Evolutionary conservation across 805 yeast species (phyloP).

Genomic region (Starmerella ratchasimensis): DNA sequence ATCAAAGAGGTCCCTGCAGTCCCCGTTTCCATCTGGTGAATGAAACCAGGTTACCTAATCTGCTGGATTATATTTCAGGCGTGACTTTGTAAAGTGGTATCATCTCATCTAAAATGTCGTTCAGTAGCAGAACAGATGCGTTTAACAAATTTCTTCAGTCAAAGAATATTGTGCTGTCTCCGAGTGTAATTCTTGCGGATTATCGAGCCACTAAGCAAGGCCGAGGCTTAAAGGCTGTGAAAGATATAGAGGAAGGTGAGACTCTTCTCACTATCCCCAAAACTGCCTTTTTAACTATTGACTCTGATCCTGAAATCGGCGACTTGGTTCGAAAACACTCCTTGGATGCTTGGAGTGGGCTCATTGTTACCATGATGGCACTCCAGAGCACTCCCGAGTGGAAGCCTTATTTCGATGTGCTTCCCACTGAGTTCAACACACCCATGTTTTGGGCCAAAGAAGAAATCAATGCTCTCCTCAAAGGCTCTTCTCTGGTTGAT

Average conservation of each 20-base stretch:
- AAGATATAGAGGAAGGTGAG: slow-evolving; percentile 49
- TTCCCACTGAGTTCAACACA: slow-evolving; percentile 52
- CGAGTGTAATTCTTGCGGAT: slow-evolving; percentile 49
- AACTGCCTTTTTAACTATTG: slow-evolving; percentile 41
- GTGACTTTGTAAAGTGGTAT: too few relatives aligned
- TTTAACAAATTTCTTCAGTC: slow-evolving; percentile 36
- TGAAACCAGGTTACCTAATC: too few relatives aligned
- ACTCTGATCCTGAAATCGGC: slow-evolving; percentile 28
- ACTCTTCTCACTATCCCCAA: slow-evolving; percentile 58
- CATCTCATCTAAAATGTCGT: slow-evolving; percentile 8
- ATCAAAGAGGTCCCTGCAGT: too few relatives aligned
- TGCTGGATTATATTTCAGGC: too few relatives aligned
- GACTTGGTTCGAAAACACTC: slow-evolving; percentile 20
- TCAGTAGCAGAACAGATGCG: slow-evolving; percentile 26
- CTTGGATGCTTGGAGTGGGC: slow-evolving; percentile 60
- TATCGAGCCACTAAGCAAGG: slow-evolving; percentile 51
- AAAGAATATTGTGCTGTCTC: slow-evolving; percentile 37
- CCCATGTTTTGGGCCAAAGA: slow-evolving; percentile 67
- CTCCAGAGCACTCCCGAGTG: slow-evolving; percentile 49
- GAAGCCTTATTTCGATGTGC: slow-evolving; percentile 54
- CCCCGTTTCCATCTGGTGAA: too few relatives aligned
- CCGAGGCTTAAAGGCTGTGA: slow-evolving; percentile 55
- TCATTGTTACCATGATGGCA: slow-evolving; percentile 53
- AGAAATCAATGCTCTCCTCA: slow-evolving; percentile 39
- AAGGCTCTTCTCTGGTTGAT: slow-evolving; percentile 56